phyloP scores from a whole-genome alignment of 2,329 filamentous ascomycete species.

The Alternaria angustiovoidea region DNA sequence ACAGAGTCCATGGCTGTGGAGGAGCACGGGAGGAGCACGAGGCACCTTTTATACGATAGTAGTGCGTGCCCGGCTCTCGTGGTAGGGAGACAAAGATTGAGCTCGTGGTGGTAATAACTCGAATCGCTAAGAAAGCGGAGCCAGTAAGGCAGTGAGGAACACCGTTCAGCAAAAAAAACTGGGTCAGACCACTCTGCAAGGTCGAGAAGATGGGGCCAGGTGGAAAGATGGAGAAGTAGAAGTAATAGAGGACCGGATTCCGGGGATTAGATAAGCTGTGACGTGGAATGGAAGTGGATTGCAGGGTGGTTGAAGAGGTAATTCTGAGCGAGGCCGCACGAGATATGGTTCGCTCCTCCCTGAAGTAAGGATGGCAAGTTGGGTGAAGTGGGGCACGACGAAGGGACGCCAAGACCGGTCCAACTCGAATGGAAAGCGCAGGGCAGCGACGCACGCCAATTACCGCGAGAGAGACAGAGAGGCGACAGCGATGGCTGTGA shows the following conservation, averaged over 20 bases:
- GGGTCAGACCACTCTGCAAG: constrained; percentile 2
- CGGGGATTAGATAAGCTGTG: constrained; percentile 15
- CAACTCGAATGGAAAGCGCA: constrained; percentile 29
- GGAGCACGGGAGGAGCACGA: constrained; percentile 6
- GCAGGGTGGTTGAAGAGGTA: constrained; percentile 17
- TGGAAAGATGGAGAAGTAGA: constrained; percentile 12
- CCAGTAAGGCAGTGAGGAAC: constrained; percentile 13
- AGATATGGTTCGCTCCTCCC: constrained; percentile 28
- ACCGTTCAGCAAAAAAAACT: background rate
- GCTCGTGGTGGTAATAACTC: constrained; percentile 15
- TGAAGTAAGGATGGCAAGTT: constrained; percentile 34
- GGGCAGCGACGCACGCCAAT: constrained; percentile 9
- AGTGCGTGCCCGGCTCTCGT: background rate
- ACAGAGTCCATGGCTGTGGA: constrained; percentile 39
- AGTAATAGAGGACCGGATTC: constrained; percentile 4
- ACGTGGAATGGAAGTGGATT: constrained; percentile 24
- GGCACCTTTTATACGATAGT: background rate
- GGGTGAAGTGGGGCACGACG: constrained; percentile 33
- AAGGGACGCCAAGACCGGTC: constrained; percentile 30
- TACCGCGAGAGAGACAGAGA: background rate
- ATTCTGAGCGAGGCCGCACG: constrained; percentile 20
- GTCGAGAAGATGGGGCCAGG: constrained; percentile 11
- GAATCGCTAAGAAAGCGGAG: constrained; percentile 26
- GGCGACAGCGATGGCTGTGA: background rate
- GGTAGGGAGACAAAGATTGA: constrained; percentile 14